Evolutionary conservation across 2,329 filamentous ascomycete genomes (phyloP).

Genomic region (Xylaria arbuscula): DNA sequence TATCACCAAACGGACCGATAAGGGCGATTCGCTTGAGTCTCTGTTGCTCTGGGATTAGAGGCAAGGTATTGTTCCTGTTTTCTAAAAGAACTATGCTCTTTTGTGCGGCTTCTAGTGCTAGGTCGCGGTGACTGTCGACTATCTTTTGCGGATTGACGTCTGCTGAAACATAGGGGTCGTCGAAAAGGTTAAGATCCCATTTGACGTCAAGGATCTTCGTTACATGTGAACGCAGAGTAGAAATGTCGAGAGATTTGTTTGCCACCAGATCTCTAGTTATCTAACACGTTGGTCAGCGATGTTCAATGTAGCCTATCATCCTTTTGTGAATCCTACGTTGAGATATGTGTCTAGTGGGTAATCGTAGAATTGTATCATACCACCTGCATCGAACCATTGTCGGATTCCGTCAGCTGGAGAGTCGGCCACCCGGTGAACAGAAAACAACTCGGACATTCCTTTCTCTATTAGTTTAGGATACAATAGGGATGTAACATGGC

Average conservation of each 20-base stretch:
- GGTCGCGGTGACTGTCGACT: conserved; percentile 50
- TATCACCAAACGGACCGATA: conserved; percentile 56
- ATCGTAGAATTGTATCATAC: conserved; percentile 60
- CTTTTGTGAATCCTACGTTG: conserved; percentile 48
- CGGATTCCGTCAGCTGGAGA: conserved; percentile 54
- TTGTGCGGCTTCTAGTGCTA: conserved; percentile 57
- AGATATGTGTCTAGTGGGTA: conserved; percentile 55
- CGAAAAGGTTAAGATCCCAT: conserved; percentile 57
- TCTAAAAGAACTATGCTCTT: conserved; percentile 57
- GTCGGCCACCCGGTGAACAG: conserved; percentile 52
- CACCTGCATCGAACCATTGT: conserved; percentile 59
- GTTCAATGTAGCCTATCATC: conserved; percentile 47
- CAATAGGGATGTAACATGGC: background rate
- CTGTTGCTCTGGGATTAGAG: conserved; percentile 47
- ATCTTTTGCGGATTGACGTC: conserved; percentile 51
- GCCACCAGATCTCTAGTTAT: conserved; percentile 51
- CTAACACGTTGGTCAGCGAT: conserved; percentile 43
- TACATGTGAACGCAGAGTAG: conserved; percentile 53
- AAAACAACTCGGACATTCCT: conserved; percentile 51
- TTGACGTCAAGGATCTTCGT: conserved; percentile 55
- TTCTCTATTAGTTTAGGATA: conserved; percentile 27
- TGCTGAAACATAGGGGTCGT: conserved; percentile 52
- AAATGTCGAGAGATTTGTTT: conserved; percentile 52
- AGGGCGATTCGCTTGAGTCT: conserved; percentile 53
- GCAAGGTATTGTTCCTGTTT: conserved; percentile 55